A percentile compares a stretch with the other conserved stretches of the same genome.
phyloP scores from a whole-genome alignment of 2,329 filamentous ascomycete genomes.

The Aspergillus clavatus region DNA sequence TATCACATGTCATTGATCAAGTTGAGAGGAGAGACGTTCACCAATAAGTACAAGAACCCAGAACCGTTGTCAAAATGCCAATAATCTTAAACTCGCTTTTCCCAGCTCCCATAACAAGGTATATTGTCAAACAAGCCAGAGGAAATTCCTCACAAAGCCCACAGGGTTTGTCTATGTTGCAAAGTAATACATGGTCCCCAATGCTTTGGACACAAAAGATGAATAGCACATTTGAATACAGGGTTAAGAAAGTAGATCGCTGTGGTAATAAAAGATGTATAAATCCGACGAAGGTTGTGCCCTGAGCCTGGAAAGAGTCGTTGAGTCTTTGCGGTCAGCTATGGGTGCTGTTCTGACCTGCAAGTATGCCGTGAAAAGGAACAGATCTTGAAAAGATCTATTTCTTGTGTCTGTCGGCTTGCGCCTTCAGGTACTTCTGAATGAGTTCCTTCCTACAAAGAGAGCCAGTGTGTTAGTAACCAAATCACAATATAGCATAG shows the following conservation, averaged over 20 bases:
- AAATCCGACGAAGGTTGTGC: too few relatives aligned
- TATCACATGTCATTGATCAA: background rate
- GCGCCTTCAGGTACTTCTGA: constrained; percentile 62
- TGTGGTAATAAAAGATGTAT: background rate
- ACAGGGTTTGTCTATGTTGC: constrained; percentile 17
- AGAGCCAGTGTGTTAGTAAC: constrained; percentile 9
- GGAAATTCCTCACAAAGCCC: constrained; percentile 13
- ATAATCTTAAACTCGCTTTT: background rate
- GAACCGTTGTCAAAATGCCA: background rate
- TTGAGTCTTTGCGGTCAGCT: too few relatives aligned
- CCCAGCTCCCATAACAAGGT: background rate
- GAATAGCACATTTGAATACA: constrained; percentile 9
- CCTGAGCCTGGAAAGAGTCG: too few relatives aligned
- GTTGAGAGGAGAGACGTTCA: background rate
- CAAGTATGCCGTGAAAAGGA: background rate
- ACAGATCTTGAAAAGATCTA: constrained; percentile 22
- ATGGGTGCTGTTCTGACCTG: too few relatives aligned
- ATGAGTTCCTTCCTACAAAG: constrained; percentile 58
- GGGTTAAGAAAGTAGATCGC: constrained; percentile 3
- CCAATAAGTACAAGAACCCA: background rate
- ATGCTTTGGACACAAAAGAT: constrained; percentile 4
- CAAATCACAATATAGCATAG: constrained; percentile 1
- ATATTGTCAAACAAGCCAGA: constrained; percentile 7
- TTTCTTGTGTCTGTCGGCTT: constrained; percentile 61
- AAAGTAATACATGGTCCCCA: constrained; percentile 18